These are phyloP conservation scores for Globisporangium sylvaticum DNA, from an alignment of 352 stramenopile genomes.

Conservation along the genomic window DNA sequence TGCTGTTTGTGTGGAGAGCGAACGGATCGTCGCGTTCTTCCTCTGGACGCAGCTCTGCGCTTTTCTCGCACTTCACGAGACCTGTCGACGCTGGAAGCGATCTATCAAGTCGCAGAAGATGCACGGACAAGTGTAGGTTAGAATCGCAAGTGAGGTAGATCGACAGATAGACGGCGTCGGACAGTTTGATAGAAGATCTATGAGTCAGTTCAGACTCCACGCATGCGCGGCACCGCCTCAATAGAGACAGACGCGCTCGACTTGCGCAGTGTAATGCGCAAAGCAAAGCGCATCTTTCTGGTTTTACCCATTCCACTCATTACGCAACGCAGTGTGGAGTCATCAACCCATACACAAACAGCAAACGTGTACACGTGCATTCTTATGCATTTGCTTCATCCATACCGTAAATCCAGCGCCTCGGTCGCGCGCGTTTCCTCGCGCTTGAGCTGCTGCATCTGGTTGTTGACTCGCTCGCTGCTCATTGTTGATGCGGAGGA, in stretches of 20 bases:
- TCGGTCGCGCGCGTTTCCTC: constrained; percentile 12
- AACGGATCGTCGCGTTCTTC: not conserved
- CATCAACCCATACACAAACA: not conserved
- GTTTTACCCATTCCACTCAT: not conserved
- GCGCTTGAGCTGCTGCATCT: constrained; percentile 3
- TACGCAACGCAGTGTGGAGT: not conserved
- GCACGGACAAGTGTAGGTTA: not conserved
- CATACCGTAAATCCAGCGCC: constrained; percentile 9
- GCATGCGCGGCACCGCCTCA: not conserved
- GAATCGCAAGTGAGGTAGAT: not conserved
- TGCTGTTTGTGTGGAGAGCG: not conserved
- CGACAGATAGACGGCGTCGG: not conserved
- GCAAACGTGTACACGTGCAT: not conserved
- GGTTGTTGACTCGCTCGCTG: not conserved
- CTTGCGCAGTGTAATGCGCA: not conserved
- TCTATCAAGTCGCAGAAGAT: not conserved
- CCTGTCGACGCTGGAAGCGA: not conserved
- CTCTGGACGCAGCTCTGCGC: not conserved
- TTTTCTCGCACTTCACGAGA: not conserved
- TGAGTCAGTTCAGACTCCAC: constrained; percentile 3
- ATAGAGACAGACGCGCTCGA: constrained; percentile 5
- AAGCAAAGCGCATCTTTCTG: constrained; percentile 3
- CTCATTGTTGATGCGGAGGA: not conserved
- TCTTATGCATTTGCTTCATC: not conserved
- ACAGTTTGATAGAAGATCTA: not conserved